A percentile compares a stretch with the other conserved stretches of the same genome.
Conservation (phyloP, 495 filamentous ascomycete species). For the Clohesyomyces aquaticus region DNA sequence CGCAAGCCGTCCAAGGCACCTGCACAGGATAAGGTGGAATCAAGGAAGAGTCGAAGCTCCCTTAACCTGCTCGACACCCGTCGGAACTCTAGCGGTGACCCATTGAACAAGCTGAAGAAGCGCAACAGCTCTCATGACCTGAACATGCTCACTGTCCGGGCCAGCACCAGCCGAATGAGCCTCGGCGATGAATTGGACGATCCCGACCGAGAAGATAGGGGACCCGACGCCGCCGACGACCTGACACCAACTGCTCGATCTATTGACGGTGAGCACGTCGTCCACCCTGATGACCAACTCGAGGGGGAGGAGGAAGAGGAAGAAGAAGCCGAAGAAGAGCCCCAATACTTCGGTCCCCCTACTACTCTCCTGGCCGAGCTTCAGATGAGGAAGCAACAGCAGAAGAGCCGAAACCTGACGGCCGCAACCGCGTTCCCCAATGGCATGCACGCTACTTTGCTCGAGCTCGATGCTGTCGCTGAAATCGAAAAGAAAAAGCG, state of each 20-base stretch:
- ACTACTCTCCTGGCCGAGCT: conserved; percentile 92
- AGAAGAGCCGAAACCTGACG: conserved; percentile 73
- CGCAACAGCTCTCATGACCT: conserved; percentile 43
- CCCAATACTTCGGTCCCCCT: conserved; percentile 65
- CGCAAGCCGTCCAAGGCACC: conserved; percentile 21
- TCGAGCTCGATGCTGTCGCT: conserved; percentile 88
- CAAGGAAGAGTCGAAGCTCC: conserved; percentile 38
- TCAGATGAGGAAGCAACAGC: conserved; percentile 82
- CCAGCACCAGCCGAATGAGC: conserved; percentile 34
- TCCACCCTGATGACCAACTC: conserved; percentile 1
- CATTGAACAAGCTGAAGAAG: conserved; percentile 43
- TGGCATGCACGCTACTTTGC: conserved; percentile 84
- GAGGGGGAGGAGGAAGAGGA: conserved; percentile 31
- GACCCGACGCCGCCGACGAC: conserved; percentile 9
- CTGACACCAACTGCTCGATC: conserved; percentile 6
- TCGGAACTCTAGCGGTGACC: conserved; percentile 40
- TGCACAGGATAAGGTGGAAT: conserved; percentile 30
- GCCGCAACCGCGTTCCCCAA: conserved; percentile 67
- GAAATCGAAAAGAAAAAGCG: conserved; percentile 80
- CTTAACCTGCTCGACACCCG: conserved; percentile 39
- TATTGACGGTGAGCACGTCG: conserved; percentile 15
- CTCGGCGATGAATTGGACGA: conserved; percentile 32
- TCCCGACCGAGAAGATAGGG: conserved; percentile 12
- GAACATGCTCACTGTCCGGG: conserved; percentile 35
- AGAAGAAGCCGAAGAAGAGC: conserved; percentile 31